These are phyloP conservation scores for Dendrobium catenatum DNA, from an alignment of 106 monocot genomes.

Conservation along the genomic window DNA sequence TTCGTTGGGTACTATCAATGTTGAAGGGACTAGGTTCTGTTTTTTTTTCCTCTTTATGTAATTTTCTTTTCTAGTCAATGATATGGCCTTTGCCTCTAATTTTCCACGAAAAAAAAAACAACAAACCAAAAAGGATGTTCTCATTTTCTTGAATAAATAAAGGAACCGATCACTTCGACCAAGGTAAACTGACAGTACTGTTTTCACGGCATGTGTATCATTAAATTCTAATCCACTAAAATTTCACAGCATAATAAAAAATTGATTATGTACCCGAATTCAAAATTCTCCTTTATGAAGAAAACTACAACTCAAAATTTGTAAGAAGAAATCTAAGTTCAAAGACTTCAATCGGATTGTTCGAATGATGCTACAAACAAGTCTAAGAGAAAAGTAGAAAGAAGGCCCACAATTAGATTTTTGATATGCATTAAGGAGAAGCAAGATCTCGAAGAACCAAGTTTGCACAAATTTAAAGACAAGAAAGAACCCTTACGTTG, in stretches of 20 bases:
- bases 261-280: not conserved
- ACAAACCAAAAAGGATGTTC: not conserved
- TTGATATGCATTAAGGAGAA: not conserved
- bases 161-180: not conserved
- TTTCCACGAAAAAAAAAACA: not conserved
- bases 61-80: too few species aligned
- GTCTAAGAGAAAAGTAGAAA: not conserved
- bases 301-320: not conserved
- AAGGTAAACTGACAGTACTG: not conserved
- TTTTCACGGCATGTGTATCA: not conserved
- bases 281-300: not conserved
- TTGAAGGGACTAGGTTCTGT: too few species aligned
- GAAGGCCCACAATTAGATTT: not conserved
- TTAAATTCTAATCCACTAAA: not conserved
- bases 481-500: too few species aligned
- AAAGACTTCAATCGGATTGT: not conserved
- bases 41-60: too few species aligned
- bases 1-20: too few species aligned
- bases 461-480: not conserved
- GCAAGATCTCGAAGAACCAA: not conserved
- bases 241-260: not conserved
- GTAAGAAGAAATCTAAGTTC: not conserved
- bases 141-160: not conserved
- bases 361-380: not conserved
- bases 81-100: too few species aligned